A percentile compares a stretch with the other conserved stretches of the same genome.
Evolutionary conservation across 768 basidiomycete genomes (phyloP).

Genomic region (Tulasnella sp.): DNA sequence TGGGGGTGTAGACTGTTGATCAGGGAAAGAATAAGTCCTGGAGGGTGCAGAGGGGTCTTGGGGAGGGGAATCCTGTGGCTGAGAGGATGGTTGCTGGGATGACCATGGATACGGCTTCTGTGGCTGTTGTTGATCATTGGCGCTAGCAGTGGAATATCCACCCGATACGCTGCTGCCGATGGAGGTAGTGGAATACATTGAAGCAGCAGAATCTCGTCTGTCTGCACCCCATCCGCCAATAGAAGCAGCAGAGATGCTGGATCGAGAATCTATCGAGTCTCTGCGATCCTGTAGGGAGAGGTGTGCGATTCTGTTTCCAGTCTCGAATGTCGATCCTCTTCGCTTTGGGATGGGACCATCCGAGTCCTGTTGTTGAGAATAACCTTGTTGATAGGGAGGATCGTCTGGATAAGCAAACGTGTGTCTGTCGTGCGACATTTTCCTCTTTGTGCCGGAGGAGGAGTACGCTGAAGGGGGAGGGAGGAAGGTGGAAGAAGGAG

Average conservation of each 20-base stretch:
- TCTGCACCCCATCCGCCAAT: conserved; percentile 45
- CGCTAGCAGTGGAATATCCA: neutral
- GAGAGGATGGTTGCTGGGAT: neutral
- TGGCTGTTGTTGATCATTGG: neutral
- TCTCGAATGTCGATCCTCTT: conserved; percentile 71
- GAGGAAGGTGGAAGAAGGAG: conserved; percentile 11
- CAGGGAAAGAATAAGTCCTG: conserved; percentile 10
- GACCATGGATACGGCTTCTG: neutral
- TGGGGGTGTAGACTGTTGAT: too few species aligned
- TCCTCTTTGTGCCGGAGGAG: conserved; percentile 41
- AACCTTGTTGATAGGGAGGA: neutral
- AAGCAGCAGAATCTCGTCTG: conserved; percentile 61
- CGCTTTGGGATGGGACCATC: conserved; percentile 60
- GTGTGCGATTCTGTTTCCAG: conserved; percentile 51
- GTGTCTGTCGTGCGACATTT: conserved; percentile 48
- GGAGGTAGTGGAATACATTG: conserved; percentile 52
- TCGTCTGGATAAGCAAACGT: conserved; percentile 9
- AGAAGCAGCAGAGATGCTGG: conserved; percentile 7
- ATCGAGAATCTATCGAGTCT: conserved; percentile 57
- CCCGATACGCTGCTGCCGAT: conserved; percentile 33
- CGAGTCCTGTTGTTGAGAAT: conserved; percentile 21
- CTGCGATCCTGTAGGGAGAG: conserved; percentile 67
- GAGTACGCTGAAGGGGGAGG: conserved; percentile 13
- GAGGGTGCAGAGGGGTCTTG: conserved; percentile 1
- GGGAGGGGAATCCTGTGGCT: neutral